A percentile compares a stretch with the other conserved stretches of the same genome.
Conservation (phyloP, 73 alveolate species). For the Effrenium voratum region DNA sequence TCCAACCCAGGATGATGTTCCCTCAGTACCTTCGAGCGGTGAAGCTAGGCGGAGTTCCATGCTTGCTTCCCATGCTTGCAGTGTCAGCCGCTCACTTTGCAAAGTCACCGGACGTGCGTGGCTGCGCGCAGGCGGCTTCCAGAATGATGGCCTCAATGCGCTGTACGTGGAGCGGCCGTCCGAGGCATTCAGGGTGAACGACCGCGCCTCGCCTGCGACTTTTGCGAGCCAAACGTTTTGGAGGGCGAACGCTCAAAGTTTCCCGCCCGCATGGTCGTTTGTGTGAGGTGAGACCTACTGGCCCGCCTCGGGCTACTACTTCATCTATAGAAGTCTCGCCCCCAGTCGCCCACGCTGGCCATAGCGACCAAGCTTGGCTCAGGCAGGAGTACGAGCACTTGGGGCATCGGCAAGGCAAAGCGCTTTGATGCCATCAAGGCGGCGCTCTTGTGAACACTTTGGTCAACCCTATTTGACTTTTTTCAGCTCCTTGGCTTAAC, state of each 20-base stretch:
- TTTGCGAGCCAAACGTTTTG: background rate
- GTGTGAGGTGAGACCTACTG: conserved; percentile 68
- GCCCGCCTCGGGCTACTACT: conserved; percentile 62
- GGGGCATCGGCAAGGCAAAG: conserved; percentile 89
- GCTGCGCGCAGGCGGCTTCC: conserved; percentile 47
- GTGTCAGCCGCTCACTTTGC: background rate
- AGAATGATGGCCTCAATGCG: conserved; percentile 39
- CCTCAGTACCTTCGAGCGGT: conserved; percentile 34
- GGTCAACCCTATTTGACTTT: too few relatives aligned
- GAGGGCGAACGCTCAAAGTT: background rate
- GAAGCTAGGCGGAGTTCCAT: conserved; percentile 40
- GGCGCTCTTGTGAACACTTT: background rate
- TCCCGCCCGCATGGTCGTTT: background rate
- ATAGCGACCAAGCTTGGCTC: background rate
- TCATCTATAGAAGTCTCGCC: conserved; percentile 58
- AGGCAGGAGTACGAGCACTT: conserved; percentile 71
- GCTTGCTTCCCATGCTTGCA: background rate
- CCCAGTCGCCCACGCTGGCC: background rate
- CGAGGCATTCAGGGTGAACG: conserved; percentile 52
- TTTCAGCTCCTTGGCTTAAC: too few relatives aligned
- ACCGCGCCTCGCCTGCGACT: background rate
- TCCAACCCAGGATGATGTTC: too few relatives aligned
- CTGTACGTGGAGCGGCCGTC: conserved; percentile 79
- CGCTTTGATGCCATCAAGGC: conserved; percentile 78
- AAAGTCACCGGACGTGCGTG: too few relatives aligned